Conservation (phyloP, 129 eudicot species). For the Saussurea involucrata region DNA sequence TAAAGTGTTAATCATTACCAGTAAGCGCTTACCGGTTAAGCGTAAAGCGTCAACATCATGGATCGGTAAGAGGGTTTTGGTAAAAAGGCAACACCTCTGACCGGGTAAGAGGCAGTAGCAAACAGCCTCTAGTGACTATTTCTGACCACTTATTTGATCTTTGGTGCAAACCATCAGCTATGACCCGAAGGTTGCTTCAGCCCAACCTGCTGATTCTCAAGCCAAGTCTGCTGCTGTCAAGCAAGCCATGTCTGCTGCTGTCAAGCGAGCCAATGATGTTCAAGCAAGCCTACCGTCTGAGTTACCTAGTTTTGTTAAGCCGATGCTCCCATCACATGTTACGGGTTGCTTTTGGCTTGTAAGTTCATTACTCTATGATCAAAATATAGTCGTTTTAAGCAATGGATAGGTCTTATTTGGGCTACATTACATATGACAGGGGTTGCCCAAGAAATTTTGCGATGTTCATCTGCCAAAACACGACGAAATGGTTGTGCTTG, state of each 20-base stretch:
- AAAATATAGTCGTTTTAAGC: neutral
- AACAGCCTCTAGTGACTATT: neutral
- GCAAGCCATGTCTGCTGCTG: too few species aligned
- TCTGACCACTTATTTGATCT: neutral
- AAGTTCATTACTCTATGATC: neutral
- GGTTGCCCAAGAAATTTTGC: constrained; percentile 49
- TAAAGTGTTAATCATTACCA: too few species aligned
- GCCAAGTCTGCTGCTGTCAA: constrained; percentile 37
- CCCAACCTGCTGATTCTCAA: constrained; percentile 6
- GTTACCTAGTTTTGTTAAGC: constrained; percentile 58
- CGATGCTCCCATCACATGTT: constrained; percentile 73
- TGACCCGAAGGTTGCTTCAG: constrained; percentile 15
- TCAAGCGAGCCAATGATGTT: constrained; percentile 49
- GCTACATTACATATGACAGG: constrained; percentile 23
- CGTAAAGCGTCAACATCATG: neutral
- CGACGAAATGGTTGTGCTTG: constrained; percentile 45
- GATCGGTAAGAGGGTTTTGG: neutral
- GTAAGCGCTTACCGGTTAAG: too few species aligned
- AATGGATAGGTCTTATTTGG: neutral
- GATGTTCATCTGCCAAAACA: constrained; percentile 46
- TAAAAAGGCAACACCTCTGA: neutral
- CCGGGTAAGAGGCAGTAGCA: neutral
- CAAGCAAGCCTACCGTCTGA: constrained; percentile 43
- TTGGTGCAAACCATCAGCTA: constrained; percentile 22
- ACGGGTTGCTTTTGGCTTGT: constrained; percentile 81